phyloP scores from a whole-genome alignment of 306 rosid genomes.

The Quercus glauca region DNA sequence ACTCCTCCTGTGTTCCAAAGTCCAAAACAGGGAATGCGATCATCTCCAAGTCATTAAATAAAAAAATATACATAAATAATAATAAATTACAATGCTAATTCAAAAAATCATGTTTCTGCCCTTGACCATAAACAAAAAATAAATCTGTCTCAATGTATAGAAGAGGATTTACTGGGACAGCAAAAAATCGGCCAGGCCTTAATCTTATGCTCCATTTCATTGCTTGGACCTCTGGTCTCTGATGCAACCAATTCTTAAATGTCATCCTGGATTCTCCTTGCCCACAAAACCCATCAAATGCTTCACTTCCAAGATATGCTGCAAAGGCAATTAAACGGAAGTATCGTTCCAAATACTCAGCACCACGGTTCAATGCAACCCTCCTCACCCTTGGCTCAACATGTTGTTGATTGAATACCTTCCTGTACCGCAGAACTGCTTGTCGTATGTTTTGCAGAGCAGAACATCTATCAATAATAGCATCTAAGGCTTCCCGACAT shows the following conservation, averaged over 20 bases:
- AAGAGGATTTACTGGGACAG: constrained; percentile 65
- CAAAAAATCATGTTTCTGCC: not conserved
- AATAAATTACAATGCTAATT: not conserved
- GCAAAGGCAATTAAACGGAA: constrained; percentile 92
- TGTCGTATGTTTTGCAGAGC: constrained; percentile 90
- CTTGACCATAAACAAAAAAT: not conserved
- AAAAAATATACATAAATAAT: not conserved
- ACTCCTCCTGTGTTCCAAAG: constrained; percentile 61
- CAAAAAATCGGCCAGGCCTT: constrained; percentile 81
- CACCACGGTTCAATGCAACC: constrained; percentile 85
- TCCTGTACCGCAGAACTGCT: constrained; percentile 76
- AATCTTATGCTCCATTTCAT: constrained; percentile 92
- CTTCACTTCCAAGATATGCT: constrained; percentile 93
- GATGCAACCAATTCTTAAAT: constrained; percentile 85
- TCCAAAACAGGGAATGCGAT: constrained; percentile 24
- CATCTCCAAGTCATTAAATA: not conserved
- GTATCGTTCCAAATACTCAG: constrained; percentile 87
- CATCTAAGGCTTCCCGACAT: constrained; percentile 89
- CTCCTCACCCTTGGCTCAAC: constrained; percentile 86
- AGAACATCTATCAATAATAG: constrained; percentile 87
- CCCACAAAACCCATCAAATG: constrained; percentile 81
- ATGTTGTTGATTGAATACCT: constrained; percentile 82
- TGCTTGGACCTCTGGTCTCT: constrained; percentile 84
- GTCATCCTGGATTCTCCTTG: constrained; percentile 66
- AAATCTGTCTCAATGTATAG: not conserved